A percentile compares a stretch with the other conserved stretches of the same genome.
These are phyloP conservation scores for Crithidia brevicula DNA, from an alignment of 208 protist species.

Conservation along the genomic window DNA sequence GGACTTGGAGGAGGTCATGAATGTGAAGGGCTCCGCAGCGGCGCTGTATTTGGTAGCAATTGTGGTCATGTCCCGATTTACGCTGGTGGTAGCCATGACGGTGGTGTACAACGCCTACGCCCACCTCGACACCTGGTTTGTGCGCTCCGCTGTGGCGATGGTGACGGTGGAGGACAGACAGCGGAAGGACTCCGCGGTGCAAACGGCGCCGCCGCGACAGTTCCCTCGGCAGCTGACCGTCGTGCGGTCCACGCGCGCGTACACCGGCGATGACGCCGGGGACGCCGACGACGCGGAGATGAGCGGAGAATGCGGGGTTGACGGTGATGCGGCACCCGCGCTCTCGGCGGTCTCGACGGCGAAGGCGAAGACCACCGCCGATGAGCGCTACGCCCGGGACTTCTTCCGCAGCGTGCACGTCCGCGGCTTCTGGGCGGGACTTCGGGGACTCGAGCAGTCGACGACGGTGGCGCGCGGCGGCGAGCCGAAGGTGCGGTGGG, in stretches of 20 bases:
- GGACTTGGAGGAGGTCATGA: constrained; percentile 51
- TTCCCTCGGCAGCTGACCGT: not conserved
- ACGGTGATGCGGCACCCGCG: not conserved
- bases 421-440: constrained; percentile 12
- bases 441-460: constrained; percentile 16
- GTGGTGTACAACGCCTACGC: constrained; percentile 27
- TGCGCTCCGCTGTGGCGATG: not conserved
- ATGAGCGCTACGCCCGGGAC: constrained; percentile 13
- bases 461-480: constrained; percentile 4
- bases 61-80: constrained; percentile 27
- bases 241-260: not conserved
- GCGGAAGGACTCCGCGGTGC: constrained; percentile 21
- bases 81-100: constrained; percentile 5
- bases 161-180: constrained; percentile 3
- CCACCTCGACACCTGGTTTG: constrained; percentile 11
- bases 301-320: not conserved
- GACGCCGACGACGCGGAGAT: not conserved
- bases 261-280: not conserved
- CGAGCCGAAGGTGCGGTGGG: not conserved
- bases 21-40: constrained; percentile 33
- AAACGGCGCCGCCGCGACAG: constrained; percentile 1
- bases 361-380: not conserved
- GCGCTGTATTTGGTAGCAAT: constrained; percentile 41
- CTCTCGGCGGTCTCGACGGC: constrained; percentile 4
- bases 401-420: constrained; percentile 9